Evolutionary conservation across 2,329 filamentous ascomycete genomes (phyloP), one percentile per base, ranked within the genome.

Genomic region (Teratosphaeria gauchensis): DNA sequence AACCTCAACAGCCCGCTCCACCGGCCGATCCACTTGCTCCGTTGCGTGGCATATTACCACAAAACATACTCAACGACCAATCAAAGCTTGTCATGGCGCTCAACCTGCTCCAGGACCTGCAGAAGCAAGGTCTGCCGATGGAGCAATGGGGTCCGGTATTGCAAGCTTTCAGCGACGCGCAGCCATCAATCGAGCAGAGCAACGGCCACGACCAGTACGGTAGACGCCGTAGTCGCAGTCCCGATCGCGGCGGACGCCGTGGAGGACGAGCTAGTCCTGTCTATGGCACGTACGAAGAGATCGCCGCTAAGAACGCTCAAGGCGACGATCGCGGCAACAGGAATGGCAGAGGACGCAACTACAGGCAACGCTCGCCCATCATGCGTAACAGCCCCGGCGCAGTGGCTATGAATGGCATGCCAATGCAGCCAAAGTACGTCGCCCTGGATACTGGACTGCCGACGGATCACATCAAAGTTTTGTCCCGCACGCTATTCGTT

Each of bases 401-500:
- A 66, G 72, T 72, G 19, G 64, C 63, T 31, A 64, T 64, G 58
- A 66, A 67, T 58, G 65, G 65, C 30, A 59, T 51, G 54, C 76
- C 75, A 59, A 78, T 75, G 60, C 79, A 80, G 56, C 80, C 82
- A 5, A 96, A 95, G 75, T 90, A 85, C 80, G 79, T 96, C 60
- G 87, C 92, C 54, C 88, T 84, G 75, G 94, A 99, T 73, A 78
- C 82, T 56, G 83, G 76, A 7, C 79, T 99, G 61, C 86, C 88
- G 2, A 79, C 82, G 62, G 88, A 89, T 61, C 82, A 84, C 67
- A 96, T 99, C 75, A 94, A 92, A 76, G 94, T 99, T 31, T 80
- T 95, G 60, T 97, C 92, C 75, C 86, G 94, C 68, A 99, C 94
- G 14, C 82, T 99, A 12, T 99, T 99, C 72, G 92, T 99, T 68